phyloP scores from a whole-genome alignment of 129 eudicot species.

The Chrysanthemum seticuspe region DNA sequence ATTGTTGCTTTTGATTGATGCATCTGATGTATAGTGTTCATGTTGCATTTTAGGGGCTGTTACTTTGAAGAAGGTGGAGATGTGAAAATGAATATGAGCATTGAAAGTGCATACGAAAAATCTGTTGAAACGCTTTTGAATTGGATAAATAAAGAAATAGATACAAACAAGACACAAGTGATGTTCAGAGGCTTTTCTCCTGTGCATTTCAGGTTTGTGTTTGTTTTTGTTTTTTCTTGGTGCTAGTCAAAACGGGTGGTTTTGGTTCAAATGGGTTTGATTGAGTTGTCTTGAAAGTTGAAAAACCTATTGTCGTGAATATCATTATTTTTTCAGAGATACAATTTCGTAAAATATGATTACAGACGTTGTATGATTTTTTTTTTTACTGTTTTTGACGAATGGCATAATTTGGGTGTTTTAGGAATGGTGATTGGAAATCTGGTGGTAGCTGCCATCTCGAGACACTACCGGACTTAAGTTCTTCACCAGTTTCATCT shows the following conservation, averaged over 20 bases:
- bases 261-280: slow-evolving; percentile 1
- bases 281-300: neutral
- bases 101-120: slow-evolving; percentile 57
- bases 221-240: neutral
- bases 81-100: slow-evolving; percentile 78
- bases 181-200: slow-evolving; percentile 86
- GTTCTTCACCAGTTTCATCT: slow-evolving; percentile 40
- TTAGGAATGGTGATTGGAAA: slow-evolving; percentile 86
- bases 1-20: slow-evolving; percentile 10
- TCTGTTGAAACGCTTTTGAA: slow-evolving; percentile 62
- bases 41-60: slow-evolving; percentile 60
- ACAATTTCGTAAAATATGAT: too few species aligned
- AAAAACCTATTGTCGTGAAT: too few species aligned
- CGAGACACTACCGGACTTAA: slow-evolving; percentile 65
- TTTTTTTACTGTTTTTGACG: too few species aligned
- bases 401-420: neutral
- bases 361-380: too few species aligned
- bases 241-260: neutral
- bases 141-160: slow-evolving; percentile 67
- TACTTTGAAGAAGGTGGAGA: slow-evolving; percentile 78
- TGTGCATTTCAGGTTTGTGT: slow-evolving; percentile 79
- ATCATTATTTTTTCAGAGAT: too few species aligned
- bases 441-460: slow-evolving; percentile 81
- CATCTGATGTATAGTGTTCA: slow-evolving; percentile 7
- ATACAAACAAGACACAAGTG: slow-evolving; percentile 62